Evolutionary conservation across 164 flowering plant species (phyloP), one percentile per base, ranked within the genome.

Genomic region (Dillenia turbinata): DNA sequence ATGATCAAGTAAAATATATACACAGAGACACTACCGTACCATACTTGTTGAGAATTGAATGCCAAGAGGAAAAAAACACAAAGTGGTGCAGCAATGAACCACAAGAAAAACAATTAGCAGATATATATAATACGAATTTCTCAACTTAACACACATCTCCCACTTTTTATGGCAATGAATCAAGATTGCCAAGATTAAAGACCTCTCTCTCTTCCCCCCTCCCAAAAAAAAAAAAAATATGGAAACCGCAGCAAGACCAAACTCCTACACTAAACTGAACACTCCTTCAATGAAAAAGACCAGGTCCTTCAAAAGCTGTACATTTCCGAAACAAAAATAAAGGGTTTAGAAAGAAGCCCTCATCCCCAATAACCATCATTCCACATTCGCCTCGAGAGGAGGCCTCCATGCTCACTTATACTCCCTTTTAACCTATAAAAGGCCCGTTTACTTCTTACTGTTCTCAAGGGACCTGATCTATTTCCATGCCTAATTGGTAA

Each of bases 381-480:
- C 78, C 81, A 68, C 26, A 17, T 47, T 26, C 69, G 83, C 59
- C 71, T 77, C 11, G 79, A 44, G 4, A 72, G 70, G 49, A 79
- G 62, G 40, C 79, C 83, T 26, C 89, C 97, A 67, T 88, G 97
- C 64, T 93, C 97, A 47, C 97, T 93, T 83, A 83, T 73, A 64
- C 97, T 90, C 54, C 98, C 97, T 40, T 86, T 75, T 47, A 82
- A 66, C 74, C 89, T 83, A 48, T 75, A 81, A 22, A 87, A 83
- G 12, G 81, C 67, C 1, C 75, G 78, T 51, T 80, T 87, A 66
- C 77, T 80, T 46, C 85, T 75, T 8, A 80, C 71, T 5, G 92
- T 87, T 77, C 89, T 82, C 53, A 93, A 64, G 0, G 97, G 98
- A 52, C 94, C 96, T 33, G 98, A 93, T 64, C 94, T 74, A 64